Evolutionary conservation across 2,329 filamentous ascomycete species (phyloP).

Genomic region (Colletotrichum camelliae): DNA sequence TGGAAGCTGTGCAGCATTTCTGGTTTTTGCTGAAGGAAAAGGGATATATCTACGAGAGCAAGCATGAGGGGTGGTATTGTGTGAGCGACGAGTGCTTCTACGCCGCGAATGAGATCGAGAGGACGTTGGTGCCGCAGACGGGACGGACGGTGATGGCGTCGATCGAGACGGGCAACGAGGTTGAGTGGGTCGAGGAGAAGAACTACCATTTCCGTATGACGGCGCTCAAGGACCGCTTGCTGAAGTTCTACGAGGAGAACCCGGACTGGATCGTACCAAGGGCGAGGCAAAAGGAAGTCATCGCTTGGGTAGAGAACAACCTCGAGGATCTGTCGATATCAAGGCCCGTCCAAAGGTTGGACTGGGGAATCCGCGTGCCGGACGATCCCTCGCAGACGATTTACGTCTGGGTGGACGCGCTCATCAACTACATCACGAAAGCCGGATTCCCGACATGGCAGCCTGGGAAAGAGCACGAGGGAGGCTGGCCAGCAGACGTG

Average conservation of each 20-base stretch:
- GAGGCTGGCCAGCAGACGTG: slow-evolving; percentile 88
- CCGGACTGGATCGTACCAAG: slow-evolving; percentile 78
- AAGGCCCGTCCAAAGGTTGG: slow-evolving; percentile 76
- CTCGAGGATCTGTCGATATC: slow-evolving; percentile 91
- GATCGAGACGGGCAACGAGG: slow-evolving; percentile 86
- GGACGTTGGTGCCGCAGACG: slow-evolving; percentile 77
- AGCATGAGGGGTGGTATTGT: slow-evolving; percentile 95
- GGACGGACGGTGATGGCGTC: slow-evolving; percentile 85
- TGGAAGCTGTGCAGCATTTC: slow-evolving; percentile 84
- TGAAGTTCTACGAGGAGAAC: slow-evolving; percentile 81
- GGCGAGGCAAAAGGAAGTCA: slow-evolving; percentile 77
- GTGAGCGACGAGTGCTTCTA: slow-evolving; percentile 98
- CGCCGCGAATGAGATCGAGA: slow-evolving; percentile 75
- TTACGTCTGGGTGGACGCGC: slow-evolving; percentile 97
- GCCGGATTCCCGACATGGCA: slow-evolving; percentile 81
- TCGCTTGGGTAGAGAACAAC: slow-evolving; percentile 76
- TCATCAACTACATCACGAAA: slow-evolving; percentile 91
- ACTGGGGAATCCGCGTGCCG: slow-evolving; percentile 90
- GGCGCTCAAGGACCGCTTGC: slow-evolving; percentile 76
- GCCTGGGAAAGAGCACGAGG: slow-evolving; percentile 64
- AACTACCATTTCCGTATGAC: slow-evolving; percentile 97
- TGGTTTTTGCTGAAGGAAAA: slow-evolving; percentile 81
- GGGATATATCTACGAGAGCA: slow-evolving; percentile 82
- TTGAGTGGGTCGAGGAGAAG: slow-evolving; percentile 91
- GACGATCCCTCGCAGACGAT: slow-evolving; percentile 87